Evolutionary conservation across 2,329 filamentous ascomycete species (phyloP).

Genomic region (Penicillium sp.): DNA sequence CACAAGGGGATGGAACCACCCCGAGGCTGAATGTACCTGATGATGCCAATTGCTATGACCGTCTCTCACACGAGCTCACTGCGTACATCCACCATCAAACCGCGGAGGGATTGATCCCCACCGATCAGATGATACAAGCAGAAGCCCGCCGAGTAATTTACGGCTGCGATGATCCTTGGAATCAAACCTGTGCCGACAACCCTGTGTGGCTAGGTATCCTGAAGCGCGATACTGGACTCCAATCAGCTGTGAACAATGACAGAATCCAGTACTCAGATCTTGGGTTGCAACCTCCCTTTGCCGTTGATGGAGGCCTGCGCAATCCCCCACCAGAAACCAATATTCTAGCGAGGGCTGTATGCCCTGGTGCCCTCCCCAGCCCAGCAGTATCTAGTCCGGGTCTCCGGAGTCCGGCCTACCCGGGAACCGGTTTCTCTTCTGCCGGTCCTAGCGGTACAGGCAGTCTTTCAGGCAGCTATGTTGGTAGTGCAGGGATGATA

Average conservation of each 20-base stretch:
- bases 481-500: constrained; percentile 34
- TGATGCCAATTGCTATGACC: constrained; percentile 44
- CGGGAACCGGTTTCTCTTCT: constrained; percentile 34
- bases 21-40: constrained; percentile 26
- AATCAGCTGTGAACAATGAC: constrained; percentile 31
- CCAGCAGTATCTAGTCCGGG: constrained; percentile 31
- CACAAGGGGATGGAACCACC: constrained; percentile 12
- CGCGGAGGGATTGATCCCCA: constrained; percentile 36
- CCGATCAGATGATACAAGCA: constrained; percentile 38
- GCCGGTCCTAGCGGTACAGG: constrained; percentile 36
- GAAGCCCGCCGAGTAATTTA: constrained; percentile 38
- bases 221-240: constrained; percentile 46
- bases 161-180: constrained; percentile 37
- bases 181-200: constrained; percentile 50
- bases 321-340: constrained; percentile 38
- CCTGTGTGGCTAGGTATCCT: constrained; percentile 47
- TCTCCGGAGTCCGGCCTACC: constrained; percentile 34
- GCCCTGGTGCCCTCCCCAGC: constrained; percentile 26
- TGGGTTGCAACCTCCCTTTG: constrained; percentile 46
- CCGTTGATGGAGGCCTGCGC: constrained; percentile 38
- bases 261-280: constrained; percentile 39
- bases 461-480: constrained; percentile 37
- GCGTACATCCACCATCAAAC: constrained; percentile 39
- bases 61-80: constrained; percentile 42
- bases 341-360: constrained; percentile 22